Evolutionary conservation across 2,329 filamentous ascomycete genomes (phyloP), one percentile per base, ranked within the genome.

Genomic region (Sarocladium kiliense): DNA sequence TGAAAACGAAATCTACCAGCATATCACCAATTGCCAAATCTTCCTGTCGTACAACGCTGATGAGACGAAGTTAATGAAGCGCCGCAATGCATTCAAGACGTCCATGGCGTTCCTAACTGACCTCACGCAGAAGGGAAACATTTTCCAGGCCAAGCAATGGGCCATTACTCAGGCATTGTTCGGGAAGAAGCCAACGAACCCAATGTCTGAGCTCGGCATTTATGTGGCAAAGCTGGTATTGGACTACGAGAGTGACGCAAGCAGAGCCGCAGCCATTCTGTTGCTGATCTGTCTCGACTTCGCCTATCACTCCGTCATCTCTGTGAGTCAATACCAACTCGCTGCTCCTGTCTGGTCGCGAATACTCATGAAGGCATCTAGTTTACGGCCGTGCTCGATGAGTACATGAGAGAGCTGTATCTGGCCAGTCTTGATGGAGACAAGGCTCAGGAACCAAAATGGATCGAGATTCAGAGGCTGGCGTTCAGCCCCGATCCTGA

Each of bases 21-120:
- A 64, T 37, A 64, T 64, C 53, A 63, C 60, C 6, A 63, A 64
- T 53, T 64, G 62, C 14, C 62, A 64, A 18, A 42, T 59, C 0
- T 64, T 64, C 57, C 53, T 64, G 0, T 55, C 62, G 1, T 64
- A 64, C 30, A 62, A 61, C 44, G 32, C 56, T 1, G 62, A 64
- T 4, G 62, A 64, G 18, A 64, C 62, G 2, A 64, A 64, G 56
- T 49, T 56, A 16, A 21, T 63, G 18, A 56, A 62, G 34, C 59
- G 61, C 12, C 59, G 62, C 25, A 54, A 58, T 23, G 61, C 55
- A 0, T 63, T 63, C 49, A 59, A 55, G 16, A 55, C 54, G 6
- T 63, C 62, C 1, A 62, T 61, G 56, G 53, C 37, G 2, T 56
- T 57, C 4, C 45, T 63, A 10, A 50, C 59, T 14, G 37, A 53